phyloP scores from a whole-genome alignment of 805 yeast species.

The Nakazawaea ambrosiae region DNA sequence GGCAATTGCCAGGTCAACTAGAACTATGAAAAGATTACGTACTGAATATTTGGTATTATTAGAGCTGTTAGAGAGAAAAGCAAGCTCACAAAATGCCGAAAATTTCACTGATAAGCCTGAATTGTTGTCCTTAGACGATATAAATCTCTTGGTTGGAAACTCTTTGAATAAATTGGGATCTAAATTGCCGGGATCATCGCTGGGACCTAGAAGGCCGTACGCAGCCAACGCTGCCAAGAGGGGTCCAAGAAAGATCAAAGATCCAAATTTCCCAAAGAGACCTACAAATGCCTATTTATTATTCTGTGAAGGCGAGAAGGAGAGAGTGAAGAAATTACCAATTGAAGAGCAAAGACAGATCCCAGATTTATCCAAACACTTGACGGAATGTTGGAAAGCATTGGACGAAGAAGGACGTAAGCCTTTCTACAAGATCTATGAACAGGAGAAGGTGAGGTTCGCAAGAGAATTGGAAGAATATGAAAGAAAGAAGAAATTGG shows the following conservation, averaged over 20 bases:
- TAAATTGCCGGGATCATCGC: constrained; percentile 12
- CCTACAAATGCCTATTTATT: constrained; percentile 87
- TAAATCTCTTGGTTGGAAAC: constrained; percentile 17
- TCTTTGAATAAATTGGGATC: constrained; percentile 19
- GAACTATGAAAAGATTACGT: constrained; percentile 69
- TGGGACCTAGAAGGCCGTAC: constrained; percentile 14
- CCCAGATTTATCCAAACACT: constrained; percentile 63
- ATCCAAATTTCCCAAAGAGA: constrained; percentile 81
- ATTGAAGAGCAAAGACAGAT: constrained; percentile 32
- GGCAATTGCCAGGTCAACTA: constrained; percentile 70
- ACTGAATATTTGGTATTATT: constrained; percentile 76
- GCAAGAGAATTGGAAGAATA: constrained; percentile 58
- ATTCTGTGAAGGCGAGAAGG: constrained; percentile 84
- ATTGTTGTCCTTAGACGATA: constrained; percentile 13
- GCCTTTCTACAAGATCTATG: constrained; percentile 70
- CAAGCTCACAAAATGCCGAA: constrained; percentile 13
- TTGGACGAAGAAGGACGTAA: constrained; percentile 61
- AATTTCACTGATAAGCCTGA: not conserved
- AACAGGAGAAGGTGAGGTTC: constrained; percentile 72
- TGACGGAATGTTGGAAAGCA: constrained; percentile 83
- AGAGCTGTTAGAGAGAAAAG: constrained; percentile 67
- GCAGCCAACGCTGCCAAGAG: constrained; percentile 17
- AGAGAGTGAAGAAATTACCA: constrained; percentile 53
- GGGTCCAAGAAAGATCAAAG: constrained; percentile 41
- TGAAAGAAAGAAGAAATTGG: constrained; percentile 17